These are phyloP conservation scores for Penicillium maclennaniae DNA, from an alignment of 495 filamentous ascomycete species.

Conservation along the genomic window DNA sequence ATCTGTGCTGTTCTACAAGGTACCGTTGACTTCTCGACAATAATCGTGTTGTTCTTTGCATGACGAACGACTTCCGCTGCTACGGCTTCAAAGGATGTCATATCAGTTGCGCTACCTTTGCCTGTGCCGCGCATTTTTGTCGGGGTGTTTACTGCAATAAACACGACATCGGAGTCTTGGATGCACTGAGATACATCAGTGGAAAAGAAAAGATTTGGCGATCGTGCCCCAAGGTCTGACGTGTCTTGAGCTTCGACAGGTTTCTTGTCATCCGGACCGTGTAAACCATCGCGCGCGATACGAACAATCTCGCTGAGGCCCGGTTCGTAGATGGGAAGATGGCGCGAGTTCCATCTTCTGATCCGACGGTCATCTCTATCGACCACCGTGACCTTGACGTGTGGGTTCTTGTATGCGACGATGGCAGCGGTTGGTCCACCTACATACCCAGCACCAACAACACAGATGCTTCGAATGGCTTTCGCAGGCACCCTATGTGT, in stretches of 20 bases:
- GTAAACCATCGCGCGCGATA: slow-evolving; percentile 12
- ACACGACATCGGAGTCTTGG: slow-evolving; percentile 62
- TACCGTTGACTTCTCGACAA: slow-evolving; percentile 79
- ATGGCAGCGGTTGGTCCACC: slow-evolving; percentile 66
- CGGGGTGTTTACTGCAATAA: slow-evolving; percentile 76
- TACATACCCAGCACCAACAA: slow-evolving; percentile 12
- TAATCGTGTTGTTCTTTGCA: slow-evolving; percentile 60
- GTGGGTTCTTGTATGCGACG: slow-evolving; percentile 65
- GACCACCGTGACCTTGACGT: slow-evolving; percentile 65
- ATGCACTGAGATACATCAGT: slow-evolving; percentile 60
- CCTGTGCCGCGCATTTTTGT: slow-evolving; percentile 68
- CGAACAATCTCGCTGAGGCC: slow-evolving; percentile 41
- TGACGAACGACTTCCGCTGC: slow-evolving; percentile 60
- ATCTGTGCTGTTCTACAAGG: slow-evolving; percentile 69
- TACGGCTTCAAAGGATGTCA: slow-evolving; percentile 64
- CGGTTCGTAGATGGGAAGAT: slow-evolving; percentile 62
- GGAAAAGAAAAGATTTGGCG: slow-evolving; percentile 63
- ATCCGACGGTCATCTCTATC: slow-evolving; percentile 65
- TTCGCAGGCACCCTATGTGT: not conserved
- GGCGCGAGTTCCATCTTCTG: slow-evolving; percentile 65
- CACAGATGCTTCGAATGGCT: slow-evolving; percentile 7
- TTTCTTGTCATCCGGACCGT: not conserved
- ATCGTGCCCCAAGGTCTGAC: not conserved
- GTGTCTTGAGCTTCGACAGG: not conserved
- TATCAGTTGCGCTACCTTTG: slow-evolving; percentile 63